These are phyloP conservation scores for Pestalotiopsis sp. DNA, from an alignment of 2,329 filamentous ascomycete genomes.

Conservation along the genomic window DNA sequence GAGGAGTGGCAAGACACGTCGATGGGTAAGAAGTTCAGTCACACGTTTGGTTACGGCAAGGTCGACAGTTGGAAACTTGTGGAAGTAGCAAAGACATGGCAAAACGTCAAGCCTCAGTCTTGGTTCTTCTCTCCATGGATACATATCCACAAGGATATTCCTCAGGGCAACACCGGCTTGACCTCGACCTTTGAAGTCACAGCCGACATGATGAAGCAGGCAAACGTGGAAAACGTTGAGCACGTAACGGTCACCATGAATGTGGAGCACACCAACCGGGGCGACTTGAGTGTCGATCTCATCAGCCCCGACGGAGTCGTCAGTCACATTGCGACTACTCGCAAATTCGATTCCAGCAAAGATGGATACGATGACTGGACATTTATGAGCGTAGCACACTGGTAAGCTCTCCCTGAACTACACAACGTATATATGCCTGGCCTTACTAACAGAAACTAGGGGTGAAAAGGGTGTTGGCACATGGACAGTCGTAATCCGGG, in stretches of 20 bases:
- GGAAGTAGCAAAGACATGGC: slow-evolving; percentile 82
- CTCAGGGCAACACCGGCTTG: slow-evolving; percentile 81
- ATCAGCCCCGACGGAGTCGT: slow-evolving; percentile 80
- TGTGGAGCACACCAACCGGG: slow-evolving; percentile 81
- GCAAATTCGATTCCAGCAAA: slow-evolving; percentile 67
- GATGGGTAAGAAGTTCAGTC: slow-evolving; percentile 86
- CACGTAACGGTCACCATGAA: slow-evolving; percentile 99
- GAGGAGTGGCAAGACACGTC: slow-evolving; percentile 82
- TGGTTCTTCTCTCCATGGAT: slow-evolving; percentile 96
- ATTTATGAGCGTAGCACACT: slow-evolving; percentile 98
- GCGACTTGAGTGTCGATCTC: slow-evolving; percentile 90
- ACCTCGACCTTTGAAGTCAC: slow-evolving; percentile 83
- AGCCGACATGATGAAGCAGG: slow-evolving; percentile 74
- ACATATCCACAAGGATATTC: slow-evolving; percentile 83
- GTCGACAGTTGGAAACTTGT: slow-evolving; percentile 87
- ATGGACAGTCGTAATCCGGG: slow-evolving; percentile 91
- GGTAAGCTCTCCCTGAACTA: slow-evolving; percentile 56
- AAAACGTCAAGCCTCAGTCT: slow-evolving; percentile 89
- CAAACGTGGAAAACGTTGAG: slow-evolving; percentile 85
- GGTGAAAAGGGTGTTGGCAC: slow-evolving; percentile 85
- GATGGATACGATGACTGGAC: slow-evolving; percentile 93
- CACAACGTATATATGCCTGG: background rate
- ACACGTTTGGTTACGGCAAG: slow-evolving; percentile 95
- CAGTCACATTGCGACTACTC: slow-evolving; percentile 80
- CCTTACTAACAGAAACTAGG: slow-evolving; percentile 48